Base-by-base conservation (phyloP, 73 alveolate species). In the Halteria grandinella region DNA sequence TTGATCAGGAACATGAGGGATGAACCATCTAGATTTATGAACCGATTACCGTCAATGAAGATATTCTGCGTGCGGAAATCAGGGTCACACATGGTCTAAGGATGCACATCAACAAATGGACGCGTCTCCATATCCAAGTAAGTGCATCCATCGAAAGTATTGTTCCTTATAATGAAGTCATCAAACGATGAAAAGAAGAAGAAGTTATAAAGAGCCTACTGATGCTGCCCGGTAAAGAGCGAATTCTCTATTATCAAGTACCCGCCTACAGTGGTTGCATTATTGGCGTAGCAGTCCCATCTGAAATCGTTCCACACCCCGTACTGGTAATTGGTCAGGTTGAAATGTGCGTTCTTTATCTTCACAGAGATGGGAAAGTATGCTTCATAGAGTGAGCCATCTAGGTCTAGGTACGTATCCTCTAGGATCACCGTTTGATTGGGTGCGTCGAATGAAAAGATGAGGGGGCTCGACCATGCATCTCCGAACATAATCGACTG, bases 391-490 rank as follows among this genome's bases (percentile, higher is more conserved):
- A 73, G 14, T 10, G 85, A 59, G 1, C 85, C 85, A 54, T 73
- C 85, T 18, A 73, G 40, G 41, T 73, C 85, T 4, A 73, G 27
- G 28, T 73, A 73, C 2, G 75, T 14, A 34, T 73, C 41, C 7
- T 31, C 50, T 0, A 32, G 12, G 11, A 12, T 27, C 2, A 40
- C 75, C 17, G 69, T 53, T 28, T 32, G 21, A 39, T 53, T 52
- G 28, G 31, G 33, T 18, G 74, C 62, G 32, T 73, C 75, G 55
- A 73, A 52, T 1, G 63, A 10, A 48, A 54, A 73, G 7, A 73
- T 29, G 23, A 73, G 23, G 40, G 85, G 85, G 49, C 55, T 73
- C 1, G 66, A 34, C 85, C 85, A 73, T 15, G 85, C 85, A 73
- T 51, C 74, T 3, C 85, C 85, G 27, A 36, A 73, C 85, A 73